Evolutionary conservation across 208 protist species (phyloP).

Genomic region (Zelonia costaricensis): DNA sequence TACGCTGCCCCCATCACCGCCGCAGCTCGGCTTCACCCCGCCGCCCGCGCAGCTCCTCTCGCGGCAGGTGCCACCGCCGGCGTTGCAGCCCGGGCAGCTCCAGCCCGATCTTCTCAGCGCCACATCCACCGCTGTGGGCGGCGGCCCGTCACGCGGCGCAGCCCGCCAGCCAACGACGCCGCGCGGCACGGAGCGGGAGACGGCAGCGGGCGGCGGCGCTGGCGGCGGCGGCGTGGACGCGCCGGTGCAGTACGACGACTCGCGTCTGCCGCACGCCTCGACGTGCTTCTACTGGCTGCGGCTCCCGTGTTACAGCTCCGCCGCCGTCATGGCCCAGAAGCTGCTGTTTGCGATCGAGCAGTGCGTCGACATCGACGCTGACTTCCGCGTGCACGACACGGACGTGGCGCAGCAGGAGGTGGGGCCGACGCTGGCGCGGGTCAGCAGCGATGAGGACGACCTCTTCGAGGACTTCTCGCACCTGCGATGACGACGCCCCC

Average conservation of each 20-base stretch:
- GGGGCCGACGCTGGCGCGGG: slow-evolving; percentile 49
- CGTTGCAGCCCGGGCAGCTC: slow-evolving; percentile 30
- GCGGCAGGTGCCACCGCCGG: slow-evolving; percentile 17
- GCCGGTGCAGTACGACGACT: slow-evolving; percentile 56
- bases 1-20: slow-evolving; percentile 12
- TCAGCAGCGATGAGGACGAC: slow-evolving; percentile 72
- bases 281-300: slow-evolving; percentile 97
- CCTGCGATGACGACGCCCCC: slow-evolving; percentile 59
- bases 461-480: slow-evolving; percentile 92
- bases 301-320: slow-evolving; percentile 91
- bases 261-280: slow-evolving; percentile 90
- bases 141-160: not conserved
- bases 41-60: slow-evolving; percentile 14
- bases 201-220: not conserved
- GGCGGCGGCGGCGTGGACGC: not conserved
- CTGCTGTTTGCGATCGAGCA: slow-evolving; percentile 96
- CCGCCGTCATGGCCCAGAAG: slow-evolving; percentile 87
- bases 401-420: slow-evolving; percentile 51
- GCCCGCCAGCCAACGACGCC: not conserved
- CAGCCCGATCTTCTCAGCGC: not conserved
- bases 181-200: not conserved
- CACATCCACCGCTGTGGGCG: too few relatives aligned
- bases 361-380: slow-evolving; percentile 95
- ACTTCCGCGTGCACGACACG: slow-evolving; percentile 86
- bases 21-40: slow-evolving; percentile 26